These are phyloP conservation scores for Phialophora verrucosa DNA, from an alignment of 2,329 filamentous ascomycete genomes.

Conservation along the genomic window DNA sequence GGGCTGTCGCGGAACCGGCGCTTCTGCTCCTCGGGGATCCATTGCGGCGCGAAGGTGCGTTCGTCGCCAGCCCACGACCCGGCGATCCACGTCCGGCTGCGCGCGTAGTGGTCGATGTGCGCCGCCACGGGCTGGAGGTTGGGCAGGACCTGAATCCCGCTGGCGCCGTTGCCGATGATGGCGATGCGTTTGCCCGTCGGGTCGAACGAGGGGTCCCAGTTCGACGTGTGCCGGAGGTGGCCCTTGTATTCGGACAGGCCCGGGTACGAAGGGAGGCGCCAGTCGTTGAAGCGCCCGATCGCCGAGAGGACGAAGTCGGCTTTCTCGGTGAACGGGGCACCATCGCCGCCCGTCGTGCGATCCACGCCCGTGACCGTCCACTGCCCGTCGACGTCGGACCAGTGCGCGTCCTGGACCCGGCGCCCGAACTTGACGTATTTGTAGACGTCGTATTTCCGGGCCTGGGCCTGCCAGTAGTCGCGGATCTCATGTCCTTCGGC, in stretches of 20 bases:
- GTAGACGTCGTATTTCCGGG: constrained; percentile 50
- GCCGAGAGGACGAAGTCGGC: constrained; percentile 64
- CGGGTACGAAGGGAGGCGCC: constrained; percentile 41
- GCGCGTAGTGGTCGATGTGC: constrained; percentile 40
- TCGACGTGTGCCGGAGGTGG: constrained; percentile 49
- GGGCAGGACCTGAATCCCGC: constrained; percentile 44
- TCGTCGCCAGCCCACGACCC: constrained; percentile 45
- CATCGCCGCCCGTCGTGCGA: constrained; percentile 10
- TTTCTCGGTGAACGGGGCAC: constrained; percentile 38
- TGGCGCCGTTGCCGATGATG: constrained; percentile 42
- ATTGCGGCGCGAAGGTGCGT: constrained; percentile 33
- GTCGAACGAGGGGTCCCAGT: constrained; percentile 47
- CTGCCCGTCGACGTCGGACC: constrained; percentile 54
- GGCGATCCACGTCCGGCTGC: constrained; percentile 42
- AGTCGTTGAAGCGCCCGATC: constrained; percentile 58
- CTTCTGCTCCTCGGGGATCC: constrained; percentile 40
- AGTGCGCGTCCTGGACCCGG: constrained; percentile 58
- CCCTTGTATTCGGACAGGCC: constrained; percentile 45
- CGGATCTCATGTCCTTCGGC: constrained; percentile 37
- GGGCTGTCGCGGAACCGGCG: constrained; percentile 34
- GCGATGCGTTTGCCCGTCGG: constrained; percentile 46
- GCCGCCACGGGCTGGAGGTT: constrained; percentile 48
- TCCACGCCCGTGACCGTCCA: constrained; percentile 40
- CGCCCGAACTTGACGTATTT: constrained; percentile 65
- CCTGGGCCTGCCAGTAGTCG: constrained; percentile 36